A percentile compares a stretch with the other conserved stretches of the same genome.
phyloP scores from a whole-genome alignment of 495 filamentous ascomycete genomes.

The Entonaema liquescens region DNA sequence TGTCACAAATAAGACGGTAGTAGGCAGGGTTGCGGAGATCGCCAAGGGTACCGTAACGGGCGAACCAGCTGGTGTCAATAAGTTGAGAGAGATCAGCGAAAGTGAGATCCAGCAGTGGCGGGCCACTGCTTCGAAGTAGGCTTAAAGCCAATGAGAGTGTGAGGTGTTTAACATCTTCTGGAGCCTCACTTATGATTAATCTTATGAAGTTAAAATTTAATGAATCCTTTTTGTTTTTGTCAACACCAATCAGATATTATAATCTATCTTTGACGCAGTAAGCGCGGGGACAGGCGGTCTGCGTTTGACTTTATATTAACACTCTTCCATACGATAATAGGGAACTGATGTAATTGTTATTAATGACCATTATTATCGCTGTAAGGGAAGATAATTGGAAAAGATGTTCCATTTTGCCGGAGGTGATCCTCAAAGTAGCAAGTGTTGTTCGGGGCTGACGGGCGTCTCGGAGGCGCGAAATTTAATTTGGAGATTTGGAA shows the following conservation, averaged over 20 bases:
- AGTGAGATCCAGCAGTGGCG: constrained; percentile 70
- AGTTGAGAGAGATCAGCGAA: constrained; percentile 78
- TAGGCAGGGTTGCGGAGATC: constrained; percentile 72
- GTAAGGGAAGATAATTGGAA: background rate
- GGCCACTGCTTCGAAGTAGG: constrained; percentile 38
- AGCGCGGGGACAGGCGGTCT: background rate
- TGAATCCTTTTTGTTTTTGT: background rate
- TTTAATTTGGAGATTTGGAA: constrained; percentile 40
- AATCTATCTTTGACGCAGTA: background rate
- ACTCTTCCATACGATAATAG: background rate
- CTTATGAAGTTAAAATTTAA: background rate
- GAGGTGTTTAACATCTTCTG: background rate
- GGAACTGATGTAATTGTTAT: background rate
- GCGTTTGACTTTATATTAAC: background rate
- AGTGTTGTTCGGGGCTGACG: constrained; percentile 20
- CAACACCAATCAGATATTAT: background rate
- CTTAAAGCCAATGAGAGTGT: background rate
- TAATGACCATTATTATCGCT: background rate
- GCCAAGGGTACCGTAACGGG: constrained; percentile 80
- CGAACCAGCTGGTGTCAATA: constrained; percentile 75
- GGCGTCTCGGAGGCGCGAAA: constrained; percentile 6
- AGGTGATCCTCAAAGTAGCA: constrained; percentile 23
- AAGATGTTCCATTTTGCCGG: constrained; percentile 24
- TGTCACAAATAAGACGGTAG: constrained; percentile 57
- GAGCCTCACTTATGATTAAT: background rate